These are phyloP conservation scores for Agaricus sinodeliciosus DNA, from an alignment of 768 basidiomycete genomes.

Conservation along the genomic window DNA sequence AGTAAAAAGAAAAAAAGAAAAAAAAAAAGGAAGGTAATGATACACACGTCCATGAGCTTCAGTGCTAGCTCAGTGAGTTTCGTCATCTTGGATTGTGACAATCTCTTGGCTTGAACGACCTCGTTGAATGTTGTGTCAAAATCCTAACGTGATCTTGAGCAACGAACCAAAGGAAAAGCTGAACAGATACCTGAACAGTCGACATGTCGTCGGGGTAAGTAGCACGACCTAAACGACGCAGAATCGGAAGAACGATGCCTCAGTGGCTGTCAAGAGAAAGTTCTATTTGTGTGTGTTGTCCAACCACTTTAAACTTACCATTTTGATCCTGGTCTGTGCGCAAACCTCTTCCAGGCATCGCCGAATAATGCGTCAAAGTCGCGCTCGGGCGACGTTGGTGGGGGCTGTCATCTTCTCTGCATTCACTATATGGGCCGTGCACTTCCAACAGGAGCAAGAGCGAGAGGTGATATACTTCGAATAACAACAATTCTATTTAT, in stretches of 20 bases:
- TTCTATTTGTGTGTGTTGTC: constrained; percentile 17
- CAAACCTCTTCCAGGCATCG: constrained; percentile 1
- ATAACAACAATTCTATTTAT: background rate
- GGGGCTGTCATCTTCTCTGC: constrained; percentile 57
- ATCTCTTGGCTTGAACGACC: constrained; percentile 72
- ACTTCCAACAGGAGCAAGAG: constrained; percentile 79
- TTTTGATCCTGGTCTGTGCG: constrained; percentile 19
- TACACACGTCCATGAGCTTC: constrained; percentile 69
- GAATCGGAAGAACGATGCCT: background rate
- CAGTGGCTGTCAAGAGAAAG: background rate
- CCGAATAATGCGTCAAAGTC: constrained; percentile 49
- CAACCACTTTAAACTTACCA: background rate
- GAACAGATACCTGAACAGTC: constrained; percentile 6
- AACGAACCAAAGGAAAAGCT: constrained; percentile 8
- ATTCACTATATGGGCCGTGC: constrained; percentile 83
- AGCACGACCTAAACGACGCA: background rate
- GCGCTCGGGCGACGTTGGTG: constrained; percentile 70
- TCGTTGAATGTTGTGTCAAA: constrained; percentile 80
- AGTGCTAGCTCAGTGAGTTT: constrained; percentile 70
- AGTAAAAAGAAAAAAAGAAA: background rate
- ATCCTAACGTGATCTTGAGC: constrained; percentile 38
- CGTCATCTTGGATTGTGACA: constrained; percentile 84
- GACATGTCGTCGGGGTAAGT: background rate
- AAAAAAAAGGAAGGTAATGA: background rate
- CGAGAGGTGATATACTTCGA: constrained; percentile 51